A percentile compares a stretch with the other conserved stretches of the same genome.
phyloP scores from a whole-genome alignment of 148 eudicot genomes.

The Rhododendron vialii region DNA sequence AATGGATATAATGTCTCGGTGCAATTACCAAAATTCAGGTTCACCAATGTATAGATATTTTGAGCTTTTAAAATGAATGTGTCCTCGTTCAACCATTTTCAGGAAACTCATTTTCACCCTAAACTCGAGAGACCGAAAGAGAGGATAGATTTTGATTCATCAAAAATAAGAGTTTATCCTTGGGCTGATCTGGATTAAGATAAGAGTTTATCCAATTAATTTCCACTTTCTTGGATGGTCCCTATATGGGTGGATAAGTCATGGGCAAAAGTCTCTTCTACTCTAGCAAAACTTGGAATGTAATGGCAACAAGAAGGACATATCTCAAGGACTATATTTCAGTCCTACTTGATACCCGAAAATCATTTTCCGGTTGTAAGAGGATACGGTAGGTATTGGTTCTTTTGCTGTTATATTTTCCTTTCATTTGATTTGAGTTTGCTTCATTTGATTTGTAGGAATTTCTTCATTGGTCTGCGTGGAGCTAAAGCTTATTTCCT shows the following conservation, averaged over 20 bases:
- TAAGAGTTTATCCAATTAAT: conserved; percentile 21
- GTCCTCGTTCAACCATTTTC: background rate
- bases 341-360: background rate
- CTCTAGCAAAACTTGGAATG: background rate
- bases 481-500: background rate
- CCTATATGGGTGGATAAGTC: background rate
- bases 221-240: conserved; percentile 13
- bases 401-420: background rate
- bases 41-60: background rate
- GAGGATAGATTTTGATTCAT: conserved; percentile 3
- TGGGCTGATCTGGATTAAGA: conserved; percentile 22
- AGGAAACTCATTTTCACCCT: background rate
- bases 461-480: background rate
- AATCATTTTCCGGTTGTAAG: background rate
- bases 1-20: background rate
- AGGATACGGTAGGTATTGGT: background rate
- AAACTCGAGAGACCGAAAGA: background rate
- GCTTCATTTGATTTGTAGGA: background rate
- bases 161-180: background rate
- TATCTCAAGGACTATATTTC: background rate
- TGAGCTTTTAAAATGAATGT: background rate
- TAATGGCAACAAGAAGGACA: background rate
- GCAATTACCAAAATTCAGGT: background rate
- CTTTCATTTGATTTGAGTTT: background rate
- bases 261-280: background rate